Evolutionary conservation across 768 basidiomycete species (phyloP).

Genomic region (Termitomyces sp.): DNA sequence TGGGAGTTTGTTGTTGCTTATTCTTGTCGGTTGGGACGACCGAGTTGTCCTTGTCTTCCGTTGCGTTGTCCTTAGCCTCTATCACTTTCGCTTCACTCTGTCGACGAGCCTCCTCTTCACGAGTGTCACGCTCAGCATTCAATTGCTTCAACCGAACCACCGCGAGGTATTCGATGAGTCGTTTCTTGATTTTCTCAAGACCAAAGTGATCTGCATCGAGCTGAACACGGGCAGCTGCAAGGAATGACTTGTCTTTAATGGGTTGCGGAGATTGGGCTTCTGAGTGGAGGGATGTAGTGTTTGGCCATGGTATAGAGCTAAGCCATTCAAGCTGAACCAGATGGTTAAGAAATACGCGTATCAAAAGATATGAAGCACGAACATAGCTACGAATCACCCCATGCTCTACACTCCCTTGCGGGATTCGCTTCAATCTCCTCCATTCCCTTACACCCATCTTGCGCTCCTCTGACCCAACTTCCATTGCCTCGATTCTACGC

Average conservation of each 20-base stretch:
- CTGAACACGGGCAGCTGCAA: constrained; percentile 66
- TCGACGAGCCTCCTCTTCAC: constrained; percentile 23
- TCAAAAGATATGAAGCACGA: constrained; percentile 21
- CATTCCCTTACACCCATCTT: constrained; percentile 82
- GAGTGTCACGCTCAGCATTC: constrained; percentile 33
- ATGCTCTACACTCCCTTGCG: constrained; percentile 84
- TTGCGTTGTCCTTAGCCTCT: constrained; percentile 17
- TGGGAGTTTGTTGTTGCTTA: constrained; percentile 15
- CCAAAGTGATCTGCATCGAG: constrained; percentile 92
- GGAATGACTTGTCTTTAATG: constrained; percentile 53
- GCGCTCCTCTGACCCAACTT: constrained; percentile 69
- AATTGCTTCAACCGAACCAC: constrained; percentile 64
- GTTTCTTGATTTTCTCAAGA: constrained; percentile 86
- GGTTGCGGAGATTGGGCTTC: constrained; percentile 10
- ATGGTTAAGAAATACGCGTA: not conserved
- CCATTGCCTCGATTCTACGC: constrained; percentile 70
- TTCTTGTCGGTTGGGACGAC: constrained; percentile 22
- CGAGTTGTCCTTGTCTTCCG: constrained; percentile 20
- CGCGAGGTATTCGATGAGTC: constrained; percentile 88
- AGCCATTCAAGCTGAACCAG: constrained; percentile 80
- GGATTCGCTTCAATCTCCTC: constrained; percentile 81
- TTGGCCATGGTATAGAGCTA: constrained; percentile 79
- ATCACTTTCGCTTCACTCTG: constrained; percentile 17
- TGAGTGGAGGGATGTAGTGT: constrained; percentile 26
- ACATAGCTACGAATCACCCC: constrained; percentile 85